Evolutionary conservation across 805 yeast species (phyloP).

Genomic region (Ogataea trehaloabstinens): DNA sequence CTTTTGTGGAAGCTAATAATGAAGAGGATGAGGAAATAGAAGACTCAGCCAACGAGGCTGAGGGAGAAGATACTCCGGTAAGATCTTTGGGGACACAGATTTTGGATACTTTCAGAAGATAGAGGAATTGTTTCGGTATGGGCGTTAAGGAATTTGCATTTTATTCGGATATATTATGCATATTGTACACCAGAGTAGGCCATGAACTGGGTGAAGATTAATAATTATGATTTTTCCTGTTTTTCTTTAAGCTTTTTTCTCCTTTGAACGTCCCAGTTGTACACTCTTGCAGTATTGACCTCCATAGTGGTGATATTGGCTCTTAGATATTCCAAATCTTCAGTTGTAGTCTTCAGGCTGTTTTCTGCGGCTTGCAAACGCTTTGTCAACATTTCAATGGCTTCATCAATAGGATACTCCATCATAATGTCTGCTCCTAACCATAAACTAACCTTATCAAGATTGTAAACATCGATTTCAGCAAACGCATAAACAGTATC

Average conservation of each 20-base stretch:
- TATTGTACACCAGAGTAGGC: not conserved
- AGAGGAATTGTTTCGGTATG: too few species aligned
- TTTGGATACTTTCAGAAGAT: conserved; percentile 53
- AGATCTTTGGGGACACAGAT: conserved; percentile 61
- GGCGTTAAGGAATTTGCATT: conserved; percentile 11
- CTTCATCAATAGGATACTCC: conserved; percentile 90
- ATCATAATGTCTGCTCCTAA: conserved; percentile 98
- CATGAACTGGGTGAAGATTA: not conserved
- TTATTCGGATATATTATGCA: too few species aligned
- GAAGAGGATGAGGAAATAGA: conserved; percentile 30
- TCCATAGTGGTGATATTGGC: conserved; percentile 97
- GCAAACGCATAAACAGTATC: conserved; percentile 92
- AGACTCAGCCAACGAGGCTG: conserved; percentile 29
- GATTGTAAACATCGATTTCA: conserved; percentile 54
- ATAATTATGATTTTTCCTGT: conserved; percentile 25
- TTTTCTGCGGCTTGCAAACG: conserved; percentile 63
- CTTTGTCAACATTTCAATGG: conserved; percentile 61
- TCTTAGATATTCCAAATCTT: conserved; percentile 79
- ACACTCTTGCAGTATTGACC: conserved; percentile 91
- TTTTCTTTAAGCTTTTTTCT: conserved; percentile 48
- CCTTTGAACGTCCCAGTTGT: conserved; percentile 85
- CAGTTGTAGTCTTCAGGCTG: conserved; percentile 62
- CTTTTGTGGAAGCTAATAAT: conserved; percentile 7
- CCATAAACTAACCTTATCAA: conserved; percentile 76
- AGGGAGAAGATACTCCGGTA: conserved; percentile 56